Base-by-base conservation (phyloP, 306 rosid genomes). In the Trifolium dubium region DNA sequence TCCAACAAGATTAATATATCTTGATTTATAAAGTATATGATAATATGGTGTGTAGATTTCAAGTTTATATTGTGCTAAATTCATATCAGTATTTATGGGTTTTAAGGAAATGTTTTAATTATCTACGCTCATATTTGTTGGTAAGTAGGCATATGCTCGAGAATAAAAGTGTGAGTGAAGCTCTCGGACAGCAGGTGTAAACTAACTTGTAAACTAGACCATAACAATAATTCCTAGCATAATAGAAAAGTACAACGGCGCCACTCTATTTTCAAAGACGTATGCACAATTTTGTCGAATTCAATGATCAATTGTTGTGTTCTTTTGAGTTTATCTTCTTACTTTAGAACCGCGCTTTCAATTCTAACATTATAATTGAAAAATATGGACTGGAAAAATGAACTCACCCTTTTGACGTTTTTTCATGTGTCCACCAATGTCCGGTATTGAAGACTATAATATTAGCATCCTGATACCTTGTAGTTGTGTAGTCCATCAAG, bases 391-490 rank as follows among this genome's bases (percentile, higher is more conserved):
- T 58, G 9, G 8, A 6, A 31, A 31, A 60, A 14, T 14, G 10
- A 23, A 79, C 89, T 79, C 53, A 95, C 99, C 99, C 99, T 82
- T 75, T 83, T 8, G 98, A 95, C n/a, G 99, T 95, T 83, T 95
- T 95, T 65, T 88, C 96, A 63, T 95, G 98, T 15, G 98, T 95
- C 99, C 99, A 95, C 99, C 99, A 95, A 49, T 92, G 98, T 50
- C 99, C 99, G 12, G 97, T 88, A 72, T 95, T 95, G 83, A 95
- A 95, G 80, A 95, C 88, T 67, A 95, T 47, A 65, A 92, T 76
- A 81, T 92, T 91, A 2, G 97, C 96, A 79, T 95, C 98, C 39
- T 81, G 79, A 71, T 92, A 90, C 79, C 81, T 87, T 17, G 85
- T 41, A 19, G 93, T 92, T 13, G 93, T 83, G 70, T 17, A 79